Conservation (phyloP, 2,329 filamentous ascomycete genomes). For the Escovopsis weberi region DNA sequence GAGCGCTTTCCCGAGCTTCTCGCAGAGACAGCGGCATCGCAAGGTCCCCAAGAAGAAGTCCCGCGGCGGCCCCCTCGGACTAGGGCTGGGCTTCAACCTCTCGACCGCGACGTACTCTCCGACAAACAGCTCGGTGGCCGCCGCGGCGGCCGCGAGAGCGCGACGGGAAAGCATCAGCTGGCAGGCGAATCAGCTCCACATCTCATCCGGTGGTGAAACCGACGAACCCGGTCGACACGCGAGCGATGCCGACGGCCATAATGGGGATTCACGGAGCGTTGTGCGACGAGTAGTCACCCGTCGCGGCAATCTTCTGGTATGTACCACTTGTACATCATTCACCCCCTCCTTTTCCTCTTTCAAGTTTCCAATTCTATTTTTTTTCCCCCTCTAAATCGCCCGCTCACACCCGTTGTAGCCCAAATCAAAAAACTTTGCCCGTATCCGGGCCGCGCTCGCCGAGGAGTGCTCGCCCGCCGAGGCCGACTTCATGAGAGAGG, state of each 20-base stretch:
- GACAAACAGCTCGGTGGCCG: constrained; percentile 29
- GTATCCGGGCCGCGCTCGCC: constrained; percentile 75
- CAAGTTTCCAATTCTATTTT: background rate
- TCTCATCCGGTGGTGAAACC: constrained; percentile 55
- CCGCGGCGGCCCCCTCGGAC: constrained; percentile 30
- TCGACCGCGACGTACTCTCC: constrained; percentile 43
- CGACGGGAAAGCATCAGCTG: constrained; percentile 81
- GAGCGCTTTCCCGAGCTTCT: constrained; percentile 69
- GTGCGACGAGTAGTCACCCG: constrained; percentile 73
- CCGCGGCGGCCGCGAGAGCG: constrained; percentile 25
- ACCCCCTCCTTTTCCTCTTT: background rate
- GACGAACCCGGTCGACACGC: constrained; percentile 58
- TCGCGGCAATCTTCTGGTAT: constrained; percentile 74
- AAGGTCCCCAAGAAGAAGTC: constrained; percentile 46
- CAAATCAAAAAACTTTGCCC: constrained; percentile 90
- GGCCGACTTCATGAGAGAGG: constrained; percentile 76
- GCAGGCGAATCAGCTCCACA: constrained; percentile 76
- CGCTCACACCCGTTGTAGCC: constrained; percentile 42
- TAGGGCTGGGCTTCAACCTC: constrained; percentile 37
- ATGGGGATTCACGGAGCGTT: constrained; percentile 52
- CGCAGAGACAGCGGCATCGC: constrained; percentile 60
- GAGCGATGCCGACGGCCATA: constrained; percentile 35
- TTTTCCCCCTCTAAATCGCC: background rate
- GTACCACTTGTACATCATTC: constrained; percentile 15
- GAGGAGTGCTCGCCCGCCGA: constrained; percentile 84